Evolutionary conservation across 352 stramenopile genomes (phyloP).

Genomic region (Pythium vanterpoolii): DNA sequence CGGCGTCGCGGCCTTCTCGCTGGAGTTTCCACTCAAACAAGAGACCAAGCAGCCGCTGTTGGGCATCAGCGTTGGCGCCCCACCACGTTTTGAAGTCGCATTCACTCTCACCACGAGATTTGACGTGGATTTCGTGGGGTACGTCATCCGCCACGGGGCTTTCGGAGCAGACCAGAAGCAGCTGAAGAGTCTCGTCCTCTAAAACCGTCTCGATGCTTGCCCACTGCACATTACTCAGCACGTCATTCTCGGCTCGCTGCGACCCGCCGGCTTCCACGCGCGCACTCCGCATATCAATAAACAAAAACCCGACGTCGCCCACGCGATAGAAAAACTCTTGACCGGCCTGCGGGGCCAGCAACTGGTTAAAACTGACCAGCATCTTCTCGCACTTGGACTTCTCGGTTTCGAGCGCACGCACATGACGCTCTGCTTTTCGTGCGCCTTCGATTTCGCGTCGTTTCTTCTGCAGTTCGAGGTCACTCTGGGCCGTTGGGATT

Average conservation of each 20-base stretch:
- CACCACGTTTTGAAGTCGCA: conserved; percentile 37
- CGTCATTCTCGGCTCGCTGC: conserved; percentile 47
- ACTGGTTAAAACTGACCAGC: conserved; percentile 57
- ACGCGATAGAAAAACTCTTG: conserved; percentile 57
- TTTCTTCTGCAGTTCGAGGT: conserved; percentile 62
- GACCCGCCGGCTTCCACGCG: conserved; percentile 54
- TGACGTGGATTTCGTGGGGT: conserved; percentile 6
- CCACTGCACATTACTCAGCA: conserved; percentile 62
- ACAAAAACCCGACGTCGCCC: conserved; percentile 42
- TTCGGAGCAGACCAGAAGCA: conserved; percentile 55
- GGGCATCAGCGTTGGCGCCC: conserved; percentile 29
- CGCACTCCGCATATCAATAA: conserved; percentile 62
- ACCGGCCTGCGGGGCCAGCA: conserved; percentile 50
- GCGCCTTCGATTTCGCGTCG: conserved; percentile 60
- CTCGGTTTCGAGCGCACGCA: conserved; percentile 47
- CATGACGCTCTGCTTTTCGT: conserved; percentile 53
- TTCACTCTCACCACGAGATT: neutral
- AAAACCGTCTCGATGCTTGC: conserved; percentile 50
- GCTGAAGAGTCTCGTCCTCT: conserved; percentile 24
- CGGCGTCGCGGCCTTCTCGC: conserved; percentile 35
- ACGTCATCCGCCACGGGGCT: conserved; percentile 42
- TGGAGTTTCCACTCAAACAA: conserved; percentile 77
- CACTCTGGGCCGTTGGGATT: conserved; percentile 31
- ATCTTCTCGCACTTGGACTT: conserved; percentile 48
- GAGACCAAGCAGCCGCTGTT: conserved; percentile 42